phyloP scores from a whole-genome alignment of 2,329 filamentous ascomycete genomes.

The Aspergillus hiratsukae region DNA sequence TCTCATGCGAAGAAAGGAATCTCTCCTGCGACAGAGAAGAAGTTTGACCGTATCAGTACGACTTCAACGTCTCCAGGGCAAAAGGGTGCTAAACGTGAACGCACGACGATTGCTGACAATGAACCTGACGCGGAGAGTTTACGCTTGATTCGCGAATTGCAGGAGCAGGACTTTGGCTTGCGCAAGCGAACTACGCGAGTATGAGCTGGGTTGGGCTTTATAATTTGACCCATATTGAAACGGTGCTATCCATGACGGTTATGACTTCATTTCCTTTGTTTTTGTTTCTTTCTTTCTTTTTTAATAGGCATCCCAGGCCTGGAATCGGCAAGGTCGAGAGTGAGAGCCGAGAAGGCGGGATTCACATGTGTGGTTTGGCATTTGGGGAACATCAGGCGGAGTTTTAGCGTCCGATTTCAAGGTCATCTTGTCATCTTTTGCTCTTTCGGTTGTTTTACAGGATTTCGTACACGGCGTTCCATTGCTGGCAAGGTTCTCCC shows the following conservation, averaged over 20 bases:
- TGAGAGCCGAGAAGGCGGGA: constrained; percentile 1
- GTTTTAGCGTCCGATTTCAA: constrained; percentile 5
- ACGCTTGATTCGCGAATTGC: constrained; percentile 41
- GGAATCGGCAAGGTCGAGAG: constrained; percentile 8
- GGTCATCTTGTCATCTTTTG: neutral
- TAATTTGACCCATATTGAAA: neutral
- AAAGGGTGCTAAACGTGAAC: constrained; percentile 27
- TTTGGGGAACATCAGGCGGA: constrained; percentile 11
- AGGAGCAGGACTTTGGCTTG: constrained; percentile 44
- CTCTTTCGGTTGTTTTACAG: neutral
- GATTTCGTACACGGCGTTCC: neutral
- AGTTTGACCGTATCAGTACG: constrained; percentile 20
- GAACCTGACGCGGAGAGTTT: constrained; percentile 41
- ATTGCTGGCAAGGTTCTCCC: neutral
- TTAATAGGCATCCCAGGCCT: constrained; percentile 13
- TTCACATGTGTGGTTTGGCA: constrained; percentile 6
- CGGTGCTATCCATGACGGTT: neutral
- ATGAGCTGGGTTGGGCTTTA: constrained; percentile 4
- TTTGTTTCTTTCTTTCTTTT: constrained; percentile 11
- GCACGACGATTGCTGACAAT: constrained; percentile 21
- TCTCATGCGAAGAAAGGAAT: constrained; percentile 35
- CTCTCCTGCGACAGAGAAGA: constrained; percentile 38
- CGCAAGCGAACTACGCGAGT: constrained; percentile 29
- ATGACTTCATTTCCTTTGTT: constrained; percentile 1
- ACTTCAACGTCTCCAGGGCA: constrained; percentile 26